Evolutionary conservation across 148 eudicot species (phyloP).

Genomic region (Amaranthus cruentus): DNA sequence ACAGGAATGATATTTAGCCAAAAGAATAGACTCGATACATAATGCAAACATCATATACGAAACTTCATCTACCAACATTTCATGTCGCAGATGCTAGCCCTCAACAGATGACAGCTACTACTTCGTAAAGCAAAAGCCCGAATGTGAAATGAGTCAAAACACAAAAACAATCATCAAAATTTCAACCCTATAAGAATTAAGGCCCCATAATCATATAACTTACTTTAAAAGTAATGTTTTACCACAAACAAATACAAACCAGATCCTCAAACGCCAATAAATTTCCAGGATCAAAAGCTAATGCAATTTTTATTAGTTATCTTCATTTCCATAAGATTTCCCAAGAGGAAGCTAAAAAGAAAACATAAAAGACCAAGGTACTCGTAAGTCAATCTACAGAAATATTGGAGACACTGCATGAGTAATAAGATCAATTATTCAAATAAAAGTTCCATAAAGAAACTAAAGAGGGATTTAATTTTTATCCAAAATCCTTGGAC

Average conservation of each 20-base stretch:
- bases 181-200: background rate
- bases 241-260: background rate
- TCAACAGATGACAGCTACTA: constrained; percentile 10
- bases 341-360: too few species aligned
- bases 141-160: background rate
- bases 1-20: constrained; percentile 1
- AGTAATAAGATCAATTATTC: background rate
- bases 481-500: background rate
- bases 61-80: background rate
- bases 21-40: background rate
- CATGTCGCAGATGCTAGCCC: background rate
- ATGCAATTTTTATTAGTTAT: too few species aligned
- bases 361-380: background rate
- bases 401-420: background rate
- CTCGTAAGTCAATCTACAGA: background rate
- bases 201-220: background rate
- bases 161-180: background rate
- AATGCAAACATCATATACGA: constrained; percentile 8
- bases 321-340: too few species aligned
- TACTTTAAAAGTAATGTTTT: background rate
- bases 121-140: background rate
- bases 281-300: too few species aligned
- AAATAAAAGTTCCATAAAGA: background rate
- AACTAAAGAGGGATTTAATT: background rate
- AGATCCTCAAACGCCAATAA: constrained; percentile 1